These are phyloP conservation scores for Aspergillus sergii DNA, from an alignment of 2,329 filamentous ascomycete species.

Conservation along the genomic window DNA sequence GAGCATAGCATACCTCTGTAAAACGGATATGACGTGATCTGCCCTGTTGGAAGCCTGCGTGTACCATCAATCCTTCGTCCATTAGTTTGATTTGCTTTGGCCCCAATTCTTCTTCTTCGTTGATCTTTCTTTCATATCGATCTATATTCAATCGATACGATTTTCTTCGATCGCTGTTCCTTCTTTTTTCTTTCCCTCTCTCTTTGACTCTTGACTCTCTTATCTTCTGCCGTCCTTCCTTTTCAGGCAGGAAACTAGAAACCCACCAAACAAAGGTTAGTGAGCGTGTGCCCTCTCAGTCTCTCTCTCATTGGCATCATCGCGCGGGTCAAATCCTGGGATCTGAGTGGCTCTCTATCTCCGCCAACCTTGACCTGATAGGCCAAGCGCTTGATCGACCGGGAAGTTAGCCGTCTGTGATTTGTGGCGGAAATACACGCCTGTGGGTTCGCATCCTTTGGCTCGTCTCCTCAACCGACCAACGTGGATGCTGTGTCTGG, in stretches of 20 bases:
- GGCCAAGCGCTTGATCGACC: constrained; percentile 5
- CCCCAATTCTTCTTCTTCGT: neutral
- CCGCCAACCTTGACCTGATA: neutral
- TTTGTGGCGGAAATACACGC: constrained; percentile 7
- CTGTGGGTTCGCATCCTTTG: constrained; percentile 3
- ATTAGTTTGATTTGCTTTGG: neutral
- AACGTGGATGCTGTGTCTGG: constrained; percentile 6
- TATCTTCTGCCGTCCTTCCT: neutral
- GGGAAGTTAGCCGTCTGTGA: constrained; percentile 5
- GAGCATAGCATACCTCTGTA: neutral
- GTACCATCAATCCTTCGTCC: neutral
- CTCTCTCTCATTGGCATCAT: neutral
- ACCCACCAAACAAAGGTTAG: neutral
- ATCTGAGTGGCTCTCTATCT: constrained; percentile 4
- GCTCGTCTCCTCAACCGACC: constrained; percentile 3
- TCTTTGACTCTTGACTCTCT: neutral
- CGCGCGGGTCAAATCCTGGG: neutral
- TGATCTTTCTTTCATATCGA: neutral
- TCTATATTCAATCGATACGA: neutral
- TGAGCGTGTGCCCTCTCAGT: neutral
- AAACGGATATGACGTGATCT: neutral
- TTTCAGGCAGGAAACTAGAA: neutral
- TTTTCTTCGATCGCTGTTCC: neutral
- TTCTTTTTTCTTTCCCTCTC: neutral
- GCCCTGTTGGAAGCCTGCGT: neutral